phyloP scores from a whole-genome alignment of 257 asterid species.

The Paraleonurus japonicus region DNA sequence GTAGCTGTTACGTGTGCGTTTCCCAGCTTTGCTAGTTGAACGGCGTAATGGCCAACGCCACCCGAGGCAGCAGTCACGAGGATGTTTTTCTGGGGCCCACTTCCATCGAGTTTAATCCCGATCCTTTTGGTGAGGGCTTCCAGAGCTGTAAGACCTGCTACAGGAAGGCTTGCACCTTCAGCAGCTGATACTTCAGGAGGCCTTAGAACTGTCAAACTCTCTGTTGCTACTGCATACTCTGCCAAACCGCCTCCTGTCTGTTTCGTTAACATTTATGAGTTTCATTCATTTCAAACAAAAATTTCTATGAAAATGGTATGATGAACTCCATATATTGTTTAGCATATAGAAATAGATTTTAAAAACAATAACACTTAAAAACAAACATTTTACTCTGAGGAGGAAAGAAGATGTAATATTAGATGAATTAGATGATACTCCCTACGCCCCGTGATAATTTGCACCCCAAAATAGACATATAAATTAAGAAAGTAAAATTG shows the following conservation, averaged over 20 bases:
- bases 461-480: too few species aligned
- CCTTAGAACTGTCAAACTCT: slow-evolving; percentile 39
- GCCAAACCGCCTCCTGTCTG: slow-evolving; percentile 65
- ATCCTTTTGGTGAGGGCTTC: slow-evolving; percentile 51
- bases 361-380: too few species aligned
- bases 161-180: slow-evolving; percentile 56
- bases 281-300: background rate
- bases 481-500: too few species aligned
- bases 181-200: slow-evolving; percentile 68
- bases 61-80: slow-evolving; percentile 68
- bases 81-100: slow-evolving; percentile 52
- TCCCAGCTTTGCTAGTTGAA: slow-evolving; percentile 70
- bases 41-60: slow-evolving; percentile 70
- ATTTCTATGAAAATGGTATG: too few species aligned
- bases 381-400: too few species aligned
- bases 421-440: background rate
- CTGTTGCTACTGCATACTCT: slow-evolving; percentile 52
- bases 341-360: too few species aligned
- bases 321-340: too few species aligned
- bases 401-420: too few species aligned
- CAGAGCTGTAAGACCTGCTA: slow-evolving; percentile 59
- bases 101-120: slow-evolving; percentile 52
- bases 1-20: slow-evolving; percentile 66
- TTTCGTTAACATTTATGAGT: background rate
- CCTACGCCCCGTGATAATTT: too few species aligned